These are phyloP conservation scores for Aspergillus piperis DNA, from an alignment of 2,329 filamentous ascomycete species.

Conservation along the genomic window DNA sequence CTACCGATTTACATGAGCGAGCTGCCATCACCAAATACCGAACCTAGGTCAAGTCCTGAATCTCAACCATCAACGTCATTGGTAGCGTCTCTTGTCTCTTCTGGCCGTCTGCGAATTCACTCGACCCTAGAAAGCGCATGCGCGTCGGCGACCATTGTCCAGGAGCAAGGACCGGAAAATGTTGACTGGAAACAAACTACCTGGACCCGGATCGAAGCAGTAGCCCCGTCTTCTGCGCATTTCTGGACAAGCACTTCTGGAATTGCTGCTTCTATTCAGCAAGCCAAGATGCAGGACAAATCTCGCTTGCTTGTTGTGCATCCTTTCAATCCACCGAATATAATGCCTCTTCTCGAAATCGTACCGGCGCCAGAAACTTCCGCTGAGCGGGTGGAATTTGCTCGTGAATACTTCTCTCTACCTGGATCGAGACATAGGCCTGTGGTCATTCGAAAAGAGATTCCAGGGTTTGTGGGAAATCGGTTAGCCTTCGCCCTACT, in stretches of 20 bases:
- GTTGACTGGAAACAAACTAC: conserved; percentile 53
- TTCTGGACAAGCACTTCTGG: conserved; percentile 62
- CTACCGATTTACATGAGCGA: conserved; percentile 17
- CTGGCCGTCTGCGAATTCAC: conserved; percentile 22
- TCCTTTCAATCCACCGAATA: conserved; percentile 63
- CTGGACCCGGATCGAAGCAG: conserved; percentile 54
- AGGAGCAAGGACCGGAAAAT: conserved; percentile 62
- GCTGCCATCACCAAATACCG: background rate
- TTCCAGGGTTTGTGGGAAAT: conserved; percentile 60
- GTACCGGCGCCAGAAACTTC: conserved; percentile 53
- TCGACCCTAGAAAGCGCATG: conserved; percentile 19
- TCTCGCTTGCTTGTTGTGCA: conserved; percentile 58
- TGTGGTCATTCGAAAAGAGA: conserved; percentile 54
- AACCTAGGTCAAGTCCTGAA: background rate
- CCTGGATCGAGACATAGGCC: conserved; percentile 37
- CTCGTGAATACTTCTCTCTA: conserved; percentile 42
- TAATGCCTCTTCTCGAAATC: conserved; percentile 63
- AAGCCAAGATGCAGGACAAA: conserved; percentile 43
- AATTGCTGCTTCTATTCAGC: conserved; percentile 57
- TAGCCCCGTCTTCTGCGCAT: conserved; percentile 48
- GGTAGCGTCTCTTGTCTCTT: conserved; percentile 15
- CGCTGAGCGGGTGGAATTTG: conserved; percentile 29
- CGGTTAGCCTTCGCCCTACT: conserved; percentile 59
- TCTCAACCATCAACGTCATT: conserved; percentile 1
- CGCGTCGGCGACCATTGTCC: conserved; percentile 52